These are phyloP conservation scores for Rhodotorula sp. DNA, from an alignment of 1,284 basidiomycete genomes.

Conservation along the genomic window DNA sequence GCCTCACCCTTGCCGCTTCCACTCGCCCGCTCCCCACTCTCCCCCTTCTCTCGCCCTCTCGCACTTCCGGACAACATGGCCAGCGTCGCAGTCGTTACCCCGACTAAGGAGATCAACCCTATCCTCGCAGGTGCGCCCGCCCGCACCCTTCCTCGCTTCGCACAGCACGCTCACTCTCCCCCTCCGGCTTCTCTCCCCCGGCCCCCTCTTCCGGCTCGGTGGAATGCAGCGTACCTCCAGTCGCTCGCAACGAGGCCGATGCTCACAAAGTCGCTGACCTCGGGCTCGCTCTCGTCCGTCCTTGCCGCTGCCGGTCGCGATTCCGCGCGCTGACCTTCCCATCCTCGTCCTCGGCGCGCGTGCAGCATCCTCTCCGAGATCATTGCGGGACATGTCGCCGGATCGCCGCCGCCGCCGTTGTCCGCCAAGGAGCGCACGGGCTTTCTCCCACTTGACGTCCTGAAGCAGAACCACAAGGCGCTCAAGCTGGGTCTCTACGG, in stretches of 20 bases:
- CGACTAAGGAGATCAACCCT: constrained; percentile 36
- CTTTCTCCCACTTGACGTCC: constrained; percentile 42
- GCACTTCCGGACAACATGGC: constrained; percentile 11
- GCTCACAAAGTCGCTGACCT: constrained; percentile 44
- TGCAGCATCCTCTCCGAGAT: constrained; percentile 32
- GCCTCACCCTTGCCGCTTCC: neutral
- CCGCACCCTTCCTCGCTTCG: too few relatives aligned
- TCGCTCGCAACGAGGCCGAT: constrained; percentile 40
- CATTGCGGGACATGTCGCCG: constrained; percentile 29
- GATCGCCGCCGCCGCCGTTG: constrained; percentile 36
- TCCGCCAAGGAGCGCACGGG: constrained; percentile 43
- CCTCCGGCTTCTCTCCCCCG: neutral
- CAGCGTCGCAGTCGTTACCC: constrained; percentile 23
- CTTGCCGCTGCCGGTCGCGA: too few relatives aligned
- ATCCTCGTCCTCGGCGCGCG: neutral
- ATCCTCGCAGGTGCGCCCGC: constrained; percentile 31
- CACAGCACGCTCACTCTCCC: neutral
- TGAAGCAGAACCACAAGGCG: constrained; percentile 46
- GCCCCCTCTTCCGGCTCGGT: neutral
- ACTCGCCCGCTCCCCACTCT: neutral
- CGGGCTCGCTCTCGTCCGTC: constrained; percentile 33
- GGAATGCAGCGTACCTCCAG: constrained; percentile 31
- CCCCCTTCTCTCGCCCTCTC: too few relatives aligned
- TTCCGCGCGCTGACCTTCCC: constrained; percentile 2
- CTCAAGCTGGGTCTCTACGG: constrained; percentile 46